phyloP scores from a whole-genome alignment of 2,329 filamentous ascomycete species.

The Hirsutella minnesotensis region DNA sequence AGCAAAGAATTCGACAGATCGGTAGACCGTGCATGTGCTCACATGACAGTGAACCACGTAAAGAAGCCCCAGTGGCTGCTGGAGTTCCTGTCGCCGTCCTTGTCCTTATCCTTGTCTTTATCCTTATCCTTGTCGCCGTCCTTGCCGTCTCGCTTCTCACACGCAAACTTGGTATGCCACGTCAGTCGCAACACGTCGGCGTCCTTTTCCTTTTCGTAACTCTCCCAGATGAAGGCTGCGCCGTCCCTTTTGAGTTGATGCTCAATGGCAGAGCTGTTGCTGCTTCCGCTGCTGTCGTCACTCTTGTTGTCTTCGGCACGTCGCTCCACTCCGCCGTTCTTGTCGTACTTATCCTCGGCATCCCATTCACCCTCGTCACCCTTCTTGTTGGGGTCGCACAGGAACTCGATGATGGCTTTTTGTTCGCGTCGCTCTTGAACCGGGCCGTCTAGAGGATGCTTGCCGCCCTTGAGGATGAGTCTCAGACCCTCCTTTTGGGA shows the following conservation, averaged over 20 bases:
- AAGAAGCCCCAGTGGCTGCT: slow-evolving; percentile 80
- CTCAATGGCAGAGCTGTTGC: slow-evolving; percentile 30
- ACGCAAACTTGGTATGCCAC: slow-evolving; percentile 84
- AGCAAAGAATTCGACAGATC: background rate
- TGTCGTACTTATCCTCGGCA: slow-evolving; percentile 33
- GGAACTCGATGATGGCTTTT: slow-evolving; percentile 71
- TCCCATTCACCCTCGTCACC: slow-evolving; percentile 63
- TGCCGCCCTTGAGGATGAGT: slow-evolving; percentile 53
- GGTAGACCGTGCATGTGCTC: slow-evolving; percentile 25
- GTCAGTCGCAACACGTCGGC: slow-evolving; percentile 57
- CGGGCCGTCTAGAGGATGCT: slow-evolving; percentile 37
- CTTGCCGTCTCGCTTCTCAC: slow-evolving; percentile 43
- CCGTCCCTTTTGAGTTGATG: slow-evolving; percentile 40
- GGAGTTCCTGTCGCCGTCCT: slow-evolving; percentile 27
- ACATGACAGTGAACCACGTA: slow-evolving; percentile 94
- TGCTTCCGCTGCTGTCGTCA: slow-evolving; percentile 24
- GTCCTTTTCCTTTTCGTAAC: slow-evolving; percentile 52
- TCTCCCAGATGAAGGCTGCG: slow-evolving; percentile 62
- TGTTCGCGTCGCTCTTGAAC: slow-evolving; percentile 43
- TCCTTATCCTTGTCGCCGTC: slow-evolving; percentile 27
- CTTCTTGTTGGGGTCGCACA: slow-evolving; percentile 62
- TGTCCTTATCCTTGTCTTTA: slow-evolving; percentile 3
- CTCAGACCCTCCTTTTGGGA: slow-evolving; percentile 59
- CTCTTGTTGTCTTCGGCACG: slow-evolving; percentile 20
- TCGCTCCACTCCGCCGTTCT: slow-evolving; percentile 3